Evolutionary conservation across 2,329 filamentous ascomycete species (phyloP), one percentile per base, ranked within the genome.

Genomic region (Phialocephala sp.): DNA sequence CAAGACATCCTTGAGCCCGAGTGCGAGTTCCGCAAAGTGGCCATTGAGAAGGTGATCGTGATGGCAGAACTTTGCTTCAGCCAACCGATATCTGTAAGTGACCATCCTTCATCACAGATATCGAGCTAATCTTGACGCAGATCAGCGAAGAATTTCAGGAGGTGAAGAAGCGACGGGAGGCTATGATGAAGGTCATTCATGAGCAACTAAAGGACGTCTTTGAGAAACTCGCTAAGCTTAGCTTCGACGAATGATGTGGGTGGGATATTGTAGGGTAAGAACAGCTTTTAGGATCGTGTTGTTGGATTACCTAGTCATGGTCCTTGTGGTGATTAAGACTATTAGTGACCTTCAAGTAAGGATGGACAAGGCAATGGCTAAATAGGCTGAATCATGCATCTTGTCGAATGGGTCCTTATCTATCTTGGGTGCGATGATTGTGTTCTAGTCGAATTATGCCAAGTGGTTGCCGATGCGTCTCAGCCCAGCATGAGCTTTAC

Each of bases 401-500:
- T 5, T 20, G n/a, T 14, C n/a, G 8, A 50, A 11, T 24, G n/a
- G 45, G 2, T 1, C 11, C 45, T 22, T 18, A 20, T 27, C n/a
- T 20, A 14, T 50, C 3, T n/a, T 22, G 8, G 8, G 9, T 14
- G 20, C 24, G 45, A 22, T 24, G 11, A 5, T 1, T 24, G 20
- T 50, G 6, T 32, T 32, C 27, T 3, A 32, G 3, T 32, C 6
- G 27, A 32, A 32, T 32, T 3, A 8, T 11, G 55, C 32, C 32
- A 57, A 20, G 55, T 20, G 32, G 35, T 32, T 32, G 14, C 18
- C 11, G 35, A 9, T 50, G 12, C 45, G 6, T 24, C 27, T 61
- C 64, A 66, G 36, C 24, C 39, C 9, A 70, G 60, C 59, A 71
- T 57, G 24, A 71, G 43, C 32, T 57, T 62, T 14, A 56, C 62